Percentiles rank a stretch among this genome's conserved stretches.
These are phyloP conservation scores for Dacryopinax primogenitus DNA, from an alignment of 768 basidiomycete species.

Conservation along the genomic window DNA sequence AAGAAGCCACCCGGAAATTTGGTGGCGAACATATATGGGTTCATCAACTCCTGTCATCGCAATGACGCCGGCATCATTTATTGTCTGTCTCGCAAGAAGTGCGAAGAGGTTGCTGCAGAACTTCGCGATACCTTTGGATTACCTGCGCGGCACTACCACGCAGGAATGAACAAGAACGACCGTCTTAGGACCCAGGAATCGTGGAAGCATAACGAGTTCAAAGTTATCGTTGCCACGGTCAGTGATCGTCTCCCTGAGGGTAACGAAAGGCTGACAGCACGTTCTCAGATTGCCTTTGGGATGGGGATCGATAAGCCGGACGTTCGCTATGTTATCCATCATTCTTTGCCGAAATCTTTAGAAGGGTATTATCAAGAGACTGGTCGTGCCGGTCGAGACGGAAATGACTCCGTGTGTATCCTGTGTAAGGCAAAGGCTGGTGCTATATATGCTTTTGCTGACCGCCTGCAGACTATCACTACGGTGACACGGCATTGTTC, in stretches of 20 bases:
- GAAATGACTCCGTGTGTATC: slow-evolving; percentile 66
- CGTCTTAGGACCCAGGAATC: slow-evolving; percentile 48
- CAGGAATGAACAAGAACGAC: slow-evolving; percentile 51
- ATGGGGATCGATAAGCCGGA: slow-evolving; percentile 84
- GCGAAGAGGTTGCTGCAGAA: slow-evolving; percentile 65
- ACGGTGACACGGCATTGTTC: slow-evolving; percentile 42
- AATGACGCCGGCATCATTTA: slow-evolving; percentile 74
- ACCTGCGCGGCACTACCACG: slow-evolving; percentile 73
- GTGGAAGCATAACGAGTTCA: slow-evolving; percentile 61
- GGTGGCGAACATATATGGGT: slow-evolving; percentile 48
- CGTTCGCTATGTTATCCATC: slow-evolving; percentile 87
- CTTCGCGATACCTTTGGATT: slow-evolving; percentile 47
- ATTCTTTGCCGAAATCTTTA: slow-evolving; percentile 65
- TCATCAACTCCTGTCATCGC: slow-evolving; percentile 47
- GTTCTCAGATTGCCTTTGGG: slow-evolving; percentile 73
- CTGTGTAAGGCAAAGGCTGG: slow-evolving; percentile 45
- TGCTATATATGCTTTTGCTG: slow-evolving; percentile 5
- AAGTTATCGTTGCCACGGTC: slow-evolving; percentile 89
- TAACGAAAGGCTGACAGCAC: not conserved
- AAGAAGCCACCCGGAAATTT: slow-evolving; percentile 36
- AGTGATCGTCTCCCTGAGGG: slow-evolving; percentile 16
- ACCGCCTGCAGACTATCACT: slow-evolving; percentile 47
- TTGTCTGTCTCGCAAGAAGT: slow-evolving; percentile 53
- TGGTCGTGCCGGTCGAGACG: slow-evolving; percentile 90
- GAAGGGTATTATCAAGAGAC: slow-evolving; percentile 97